Evolutionary conservation across 75 land plant species (phyloP).

Genomic region (Pseudotsuga menziesii): DNA sequence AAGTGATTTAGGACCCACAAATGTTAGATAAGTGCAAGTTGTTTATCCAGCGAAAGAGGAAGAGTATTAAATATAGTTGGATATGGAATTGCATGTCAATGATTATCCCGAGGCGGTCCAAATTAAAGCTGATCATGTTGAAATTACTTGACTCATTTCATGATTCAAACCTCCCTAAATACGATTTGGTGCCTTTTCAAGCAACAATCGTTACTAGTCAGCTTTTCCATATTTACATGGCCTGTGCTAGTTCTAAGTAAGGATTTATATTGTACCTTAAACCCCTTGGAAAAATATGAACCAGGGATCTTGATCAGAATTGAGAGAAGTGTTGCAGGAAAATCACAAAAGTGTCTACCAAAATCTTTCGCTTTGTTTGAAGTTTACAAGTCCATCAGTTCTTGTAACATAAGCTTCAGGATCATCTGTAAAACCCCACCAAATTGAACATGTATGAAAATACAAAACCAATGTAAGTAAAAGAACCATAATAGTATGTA

Average conservation of each 20-base stretch:
- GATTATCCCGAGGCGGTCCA: constrained; percentile 84
- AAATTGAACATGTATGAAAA: not conserved
- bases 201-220: no score
- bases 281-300: no score
- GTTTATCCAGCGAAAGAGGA: constrained; percentile 42
- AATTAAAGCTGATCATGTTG: constrained; percentile 46
- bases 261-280: no score
- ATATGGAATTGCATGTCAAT: constrained; percentile 67
- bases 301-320: constrained; percentile 34
- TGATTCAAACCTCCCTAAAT: no score
- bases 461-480: no score
- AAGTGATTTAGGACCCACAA: constrained; percentile 20
- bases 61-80: constrained; percentile 81
- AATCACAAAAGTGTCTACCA: constrained; percentile 32
- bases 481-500: no score
- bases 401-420: constrained; percentile 52
- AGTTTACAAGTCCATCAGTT: constrained; percentile 34
- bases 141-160: no score
- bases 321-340: constrained; percentile 39
- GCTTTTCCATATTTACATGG: no score
- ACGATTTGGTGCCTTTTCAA: no score
- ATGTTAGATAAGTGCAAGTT: constrained; percentile 16
- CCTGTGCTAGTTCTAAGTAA: no score
- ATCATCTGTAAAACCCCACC: constrained; percentile 29
- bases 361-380: constrained; percentile 39